These are phyloP conservation scores for Ruellia speciosa DNA, from an alignment of 305 asterid genomes.

Conservation along the genomic window DNA sequence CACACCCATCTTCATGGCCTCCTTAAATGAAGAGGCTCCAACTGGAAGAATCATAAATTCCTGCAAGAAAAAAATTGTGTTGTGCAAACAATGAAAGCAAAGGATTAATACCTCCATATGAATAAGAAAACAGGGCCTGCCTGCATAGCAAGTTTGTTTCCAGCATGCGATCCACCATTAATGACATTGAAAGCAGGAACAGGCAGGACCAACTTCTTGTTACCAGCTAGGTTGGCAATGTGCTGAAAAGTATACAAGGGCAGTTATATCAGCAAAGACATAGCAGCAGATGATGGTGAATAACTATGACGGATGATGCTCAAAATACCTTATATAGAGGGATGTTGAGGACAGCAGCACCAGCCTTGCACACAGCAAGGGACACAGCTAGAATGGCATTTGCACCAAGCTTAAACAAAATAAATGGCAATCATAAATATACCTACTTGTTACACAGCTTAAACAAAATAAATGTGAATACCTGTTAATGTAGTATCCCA, in stretches of 20 bases:
- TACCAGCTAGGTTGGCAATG: conserved; percentile 86
- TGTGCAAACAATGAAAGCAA: conserved; percentile 35
- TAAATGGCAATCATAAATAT: conserved; percentile 6
- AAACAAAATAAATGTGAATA: conserved; percentile 7
- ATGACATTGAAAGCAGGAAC: conserved; percentile 96
- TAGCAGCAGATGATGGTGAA: conserved; percentile 19
- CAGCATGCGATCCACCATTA: conserved; percentile 96
- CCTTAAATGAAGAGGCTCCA: conserved; percentile 85
- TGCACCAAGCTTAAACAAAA: conserved; percentile 65
- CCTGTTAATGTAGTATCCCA: background rate
- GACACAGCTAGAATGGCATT: conserved; percentile 55
- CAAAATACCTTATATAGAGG: conserved; percentile 75
- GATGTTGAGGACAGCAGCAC: conserved; percentile 56
- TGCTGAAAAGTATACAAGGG: conserved; percentile 42
- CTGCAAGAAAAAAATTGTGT: conserved; percentile 38
- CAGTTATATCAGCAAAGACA: conserved; percentile 28
- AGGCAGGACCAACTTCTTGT: conserved; percentile 81
- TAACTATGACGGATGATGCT: conserved; percentile 36
- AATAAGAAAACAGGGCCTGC: conserved; percentile 24
- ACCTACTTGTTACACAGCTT: too few species aligned
- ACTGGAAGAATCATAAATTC: conserved; percentile 92
- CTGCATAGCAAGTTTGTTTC: conserved; percentile 98
- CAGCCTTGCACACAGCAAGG: conserved; percentile 75
- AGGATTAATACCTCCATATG: background rate
- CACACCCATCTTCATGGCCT: conserved; percentile 98